phyloP scores from a whole-genome alignment of 352 stramenopile species.

The Phytophthora pluvialis region DNA sequence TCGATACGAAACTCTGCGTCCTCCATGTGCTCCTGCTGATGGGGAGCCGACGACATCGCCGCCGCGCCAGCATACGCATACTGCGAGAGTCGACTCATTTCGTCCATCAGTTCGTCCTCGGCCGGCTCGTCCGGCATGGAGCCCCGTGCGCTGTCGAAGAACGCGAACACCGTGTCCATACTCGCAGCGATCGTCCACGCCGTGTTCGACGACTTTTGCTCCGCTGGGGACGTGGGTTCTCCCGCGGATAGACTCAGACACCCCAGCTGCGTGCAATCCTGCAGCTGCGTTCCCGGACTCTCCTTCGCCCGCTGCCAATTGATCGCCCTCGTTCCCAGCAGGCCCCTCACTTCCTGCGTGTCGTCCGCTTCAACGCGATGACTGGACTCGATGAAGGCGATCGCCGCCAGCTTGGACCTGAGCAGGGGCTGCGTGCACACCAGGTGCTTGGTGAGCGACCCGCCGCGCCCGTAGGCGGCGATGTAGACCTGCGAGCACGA shows the following conservation, averaged over 20 bases:
- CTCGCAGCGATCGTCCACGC: constrained; percentile 84
- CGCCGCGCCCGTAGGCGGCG: constrained; percentile 75
- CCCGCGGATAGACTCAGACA: constrained; percentile 82
- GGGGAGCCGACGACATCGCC: constrained; percentile 51
- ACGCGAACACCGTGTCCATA: constrained; percentile 87
- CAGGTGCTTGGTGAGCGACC: constrained; percentile 75
- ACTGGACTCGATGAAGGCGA: constrained; percentile 86
- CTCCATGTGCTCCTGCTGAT: constrained; percentile 71
- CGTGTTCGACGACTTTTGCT: constrained; percentile 83
- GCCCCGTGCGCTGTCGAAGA: constrained; percentile 81
- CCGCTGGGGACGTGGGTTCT: constrained; percentile 56
- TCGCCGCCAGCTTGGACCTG: constrained; percentile 66
- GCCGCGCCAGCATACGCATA: constrained; percentile 72
- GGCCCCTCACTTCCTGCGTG: constrained; percentile 64
- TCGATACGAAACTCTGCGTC: constrained; percentile 78
- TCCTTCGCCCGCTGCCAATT: constrained; percentile 86
- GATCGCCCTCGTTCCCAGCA: constrained; percentile 77
- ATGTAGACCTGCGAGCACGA: constrained; percentile 84
- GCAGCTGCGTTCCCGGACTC: constrained; percentile 66
- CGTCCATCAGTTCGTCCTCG: constrained; percentile 79
- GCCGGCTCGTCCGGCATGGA: constrained; percentile 80
- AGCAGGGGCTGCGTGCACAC: constrained; percentile 74
- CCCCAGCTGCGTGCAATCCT: constrained; percentile 72
- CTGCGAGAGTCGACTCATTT: constrained; percentile 78
- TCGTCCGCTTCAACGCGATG: constrained; percentile 73